Evolutionary conservation across 495 filamentous ascomycete species (phyloP).

Genomic region (Parathielavia appendiculata): DNA sequence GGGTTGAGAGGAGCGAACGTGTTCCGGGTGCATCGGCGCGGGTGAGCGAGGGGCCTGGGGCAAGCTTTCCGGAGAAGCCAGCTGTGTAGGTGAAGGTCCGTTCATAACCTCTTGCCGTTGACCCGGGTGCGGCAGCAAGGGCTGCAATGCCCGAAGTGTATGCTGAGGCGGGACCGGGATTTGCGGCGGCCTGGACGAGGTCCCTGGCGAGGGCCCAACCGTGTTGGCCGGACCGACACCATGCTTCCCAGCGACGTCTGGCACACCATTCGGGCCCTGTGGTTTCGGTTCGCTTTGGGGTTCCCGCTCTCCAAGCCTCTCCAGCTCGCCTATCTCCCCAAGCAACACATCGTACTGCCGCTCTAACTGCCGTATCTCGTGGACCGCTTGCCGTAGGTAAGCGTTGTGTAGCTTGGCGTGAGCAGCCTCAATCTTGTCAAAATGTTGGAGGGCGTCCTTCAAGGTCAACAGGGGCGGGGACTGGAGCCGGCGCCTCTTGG

Average conservation of each 20-base stretch:
- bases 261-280: conserved; percentile 28
- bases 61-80: background rate
- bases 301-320: conserved; percentile 31
- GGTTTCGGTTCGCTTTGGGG: conserved; percentile 28
- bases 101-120: conserved; percentile 10
- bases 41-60: conserved; percentile 3
- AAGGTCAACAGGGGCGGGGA: conserved; percentile 58
- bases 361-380: conserved; percentile 72
- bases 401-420: conserved; percentile 66
- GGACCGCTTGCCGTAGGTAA: conserved; percentile 63
- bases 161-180: conserved; percentile 14
- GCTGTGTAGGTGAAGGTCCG: conserved; percentile 11
- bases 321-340: conserved; percentile 63
- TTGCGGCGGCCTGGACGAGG: conserved; percentile 17
- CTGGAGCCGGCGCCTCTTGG: conserved; percentile 69
- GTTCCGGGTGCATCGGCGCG: conserved; percentile 14
- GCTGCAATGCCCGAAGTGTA: conserved; percentile 16
- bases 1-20: conserved; percentile 14
- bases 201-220: conserved; percentile 12
- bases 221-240: conserved; percentile 5
- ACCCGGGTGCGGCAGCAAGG: conserved; percentile 13
- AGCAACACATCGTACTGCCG: conserved; percentile 56
- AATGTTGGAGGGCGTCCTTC: conserved; percentile 59
- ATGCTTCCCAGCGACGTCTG: conserved; percentile 17
- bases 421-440: conserved; percentile 60